Base-by-base conservation (phyloP, 2,329 filamentous ascomycete species). In the Phialemoniopsis sp. region DNA sequence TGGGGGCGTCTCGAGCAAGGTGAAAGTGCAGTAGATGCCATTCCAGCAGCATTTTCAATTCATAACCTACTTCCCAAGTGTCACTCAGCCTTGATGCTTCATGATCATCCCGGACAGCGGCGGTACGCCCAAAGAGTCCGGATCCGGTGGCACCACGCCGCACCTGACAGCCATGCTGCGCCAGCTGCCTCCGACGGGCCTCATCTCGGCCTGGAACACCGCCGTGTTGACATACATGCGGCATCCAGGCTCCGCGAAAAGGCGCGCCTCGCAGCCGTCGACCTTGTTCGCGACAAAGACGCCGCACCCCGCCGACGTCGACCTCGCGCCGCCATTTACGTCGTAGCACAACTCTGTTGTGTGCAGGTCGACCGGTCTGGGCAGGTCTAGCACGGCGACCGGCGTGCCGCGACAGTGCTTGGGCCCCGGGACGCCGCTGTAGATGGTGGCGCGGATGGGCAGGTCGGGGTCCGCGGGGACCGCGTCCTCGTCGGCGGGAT, bases 361-460 rank as follows among this genome's bases (percentile, higher is more conserved):
- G 13, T 54, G 51, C 37, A 38, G 44, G n/a, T 46, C 36, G 17
- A 47, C 48, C 28, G 53, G 48, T 36, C 52, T 54, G 3, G 57
- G 47, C 1, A 62, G 41, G 33, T 42, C 39, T 30, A 66, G 43
- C 3, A 40, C 40, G 16, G 56, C 40, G 10, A 63, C 44, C 9
- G 50, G 46, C 19, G 37, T 41, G 10, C 62, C 62, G 31, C 62
- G 60, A 36, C 62, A 66, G 30, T 50, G 40, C 29, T 59, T 61
- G 3, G 61, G 57, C 1, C 62, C 60, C 9, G 59, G 60, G 13
- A 56, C 45, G 13, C 57, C 54, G 21, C 55, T 56, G 50, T 59
- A 65, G 37, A 78, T 63, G 3, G 66, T 67, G 28, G 73, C 61
- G 1, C 64, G 66, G 48, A 75, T 73, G 21, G 67, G 64, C 15